Conservation (phyloP, 495 filamentous ascomycete genomes). For the Neurospora cerealis region DNA sequence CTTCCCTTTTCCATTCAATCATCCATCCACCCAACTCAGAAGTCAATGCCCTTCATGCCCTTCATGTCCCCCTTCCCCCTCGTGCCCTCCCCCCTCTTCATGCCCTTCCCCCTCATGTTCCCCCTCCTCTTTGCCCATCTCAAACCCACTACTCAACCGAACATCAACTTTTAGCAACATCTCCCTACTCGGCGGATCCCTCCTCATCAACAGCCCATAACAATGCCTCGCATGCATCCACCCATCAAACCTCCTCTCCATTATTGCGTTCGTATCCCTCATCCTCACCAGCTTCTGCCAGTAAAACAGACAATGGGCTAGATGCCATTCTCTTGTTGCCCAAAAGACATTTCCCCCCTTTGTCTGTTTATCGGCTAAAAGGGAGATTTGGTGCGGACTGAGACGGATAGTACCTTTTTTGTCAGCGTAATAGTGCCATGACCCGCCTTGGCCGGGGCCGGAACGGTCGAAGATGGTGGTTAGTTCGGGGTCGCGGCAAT, state of each 20-base stretch:
- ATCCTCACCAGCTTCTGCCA: conserved; percentile 10
- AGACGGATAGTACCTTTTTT: background rate
- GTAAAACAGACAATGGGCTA: conserved; percentile 11
- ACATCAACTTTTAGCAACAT: conserved; percentile 7
- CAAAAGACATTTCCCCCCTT: background rate
- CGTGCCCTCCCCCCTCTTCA: background rate
- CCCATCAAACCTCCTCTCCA: conserved; percentile 10
- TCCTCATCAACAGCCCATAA: conserved; percentile 1
- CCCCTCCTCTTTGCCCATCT: background rate
- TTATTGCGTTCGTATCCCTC: conserved; percentile 1
- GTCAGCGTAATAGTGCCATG: conserved; percentile 4
- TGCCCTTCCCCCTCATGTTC: conserved; percentile 5
- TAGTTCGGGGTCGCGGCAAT: conserved; percentile 6
- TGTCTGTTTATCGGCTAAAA: background rate
- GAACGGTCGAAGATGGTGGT: conserved; percentile 1
- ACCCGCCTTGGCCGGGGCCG: background rate
- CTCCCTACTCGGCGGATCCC: background rate
- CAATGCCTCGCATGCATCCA: conserved; percentile 6
- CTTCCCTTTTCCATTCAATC: background rate
- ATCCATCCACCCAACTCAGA: background rate
- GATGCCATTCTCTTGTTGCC: conserved; percentile 4
- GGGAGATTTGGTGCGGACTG: background rate
- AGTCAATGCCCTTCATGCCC: background rate
- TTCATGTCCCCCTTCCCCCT: no score
- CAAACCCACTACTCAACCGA: conserved; percentile 4